Conservation (phyloP, 2,329 filamentous ascomycete species). For the Colletotrichum melonis region DNA sequence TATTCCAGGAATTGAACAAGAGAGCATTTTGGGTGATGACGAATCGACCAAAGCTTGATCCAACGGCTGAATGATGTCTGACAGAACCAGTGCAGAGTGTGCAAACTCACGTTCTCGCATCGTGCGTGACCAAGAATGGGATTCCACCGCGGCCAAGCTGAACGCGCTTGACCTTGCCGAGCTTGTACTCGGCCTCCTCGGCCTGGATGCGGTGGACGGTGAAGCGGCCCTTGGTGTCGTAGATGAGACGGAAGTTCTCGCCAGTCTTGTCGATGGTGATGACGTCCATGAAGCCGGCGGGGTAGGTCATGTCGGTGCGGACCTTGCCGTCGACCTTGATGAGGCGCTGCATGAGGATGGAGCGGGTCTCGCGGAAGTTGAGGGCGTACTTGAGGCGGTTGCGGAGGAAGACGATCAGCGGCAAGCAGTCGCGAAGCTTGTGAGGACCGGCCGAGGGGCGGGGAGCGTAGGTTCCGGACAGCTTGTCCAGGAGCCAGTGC, state of each 20-base stretch:
- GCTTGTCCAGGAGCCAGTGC: conserved; percentile 99
- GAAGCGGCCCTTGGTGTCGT: conserved; percentile 99
- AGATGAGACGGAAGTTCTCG: conserved; percentile 99
- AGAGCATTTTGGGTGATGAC: conserved; percentile 41
- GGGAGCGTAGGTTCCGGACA: conserved; percentile 88
- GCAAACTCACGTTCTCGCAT: conserved; percentile 98
- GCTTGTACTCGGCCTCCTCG: conserved; percentile 99
- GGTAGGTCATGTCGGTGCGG: conserved; percentile 98
- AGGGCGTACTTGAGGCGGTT: conserved; percentile 99
- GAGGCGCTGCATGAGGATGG: conserved; percentile 99
- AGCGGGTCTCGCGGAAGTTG: conserved; percentile 96
- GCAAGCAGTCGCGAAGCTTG: conserved; percentile 99
- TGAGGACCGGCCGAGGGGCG: conserved; percentile 87
- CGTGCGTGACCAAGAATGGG: conserved; percentile 99
- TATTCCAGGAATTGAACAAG: conserved; percentile 13
- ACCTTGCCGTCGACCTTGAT: conserved; percentile 99
- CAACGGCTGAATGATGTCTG: conserved; percentile 99
- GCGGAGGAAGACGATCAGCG: conserved; percentile 97
- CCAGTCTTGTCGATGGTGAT: conserved; percentile 99
- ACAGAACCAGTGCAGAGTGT: conserved; percentile 60
- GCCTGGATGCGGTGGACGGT: conserved; percentile 99
- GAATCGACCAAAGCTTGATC: conserved; percentile 95
- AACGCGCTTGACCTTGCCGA: conserved; percentile 99
- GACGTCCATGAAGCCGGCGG: conserved; percentile 99
- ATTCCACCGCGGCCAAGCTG: conserved; percentile 99